These are phyloP conservation scores for Mucor lusitanicus DNA, from an alignment of 371 early-diverging fungal genomes.

Conservation along the genomic window DNA sequence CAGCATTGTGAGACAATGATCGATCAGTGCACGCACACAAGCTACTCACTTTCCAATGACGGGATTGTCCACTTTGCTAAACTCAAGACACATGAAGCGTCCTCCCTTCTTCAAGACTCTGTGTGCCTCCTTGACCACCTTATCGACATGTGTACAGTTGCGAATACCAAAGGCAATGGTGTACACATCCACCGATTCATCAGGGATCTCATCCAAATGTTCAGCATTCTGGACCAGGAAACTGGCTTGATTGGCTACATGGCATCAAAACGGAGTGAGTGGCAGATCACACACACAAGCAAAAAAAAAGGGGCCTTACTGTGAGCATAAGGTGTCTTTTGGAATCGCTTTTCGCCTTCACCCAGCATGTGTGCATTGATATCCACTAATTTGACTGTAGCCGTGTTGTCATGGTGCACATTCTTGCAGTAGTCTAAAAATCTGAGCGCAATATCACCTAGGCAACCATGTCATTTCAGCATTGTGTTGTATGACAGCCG, in stretches of 20 bases:
- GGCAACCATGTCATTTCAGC: background rate
- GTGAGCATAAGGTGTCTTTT: constrained; percentile 57
- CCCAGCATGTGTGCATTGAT: constrained; percentile 95
- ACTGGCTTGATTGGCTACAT: constrained; percentile 59
- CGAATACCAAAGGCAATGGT: constrained; percentile 97
- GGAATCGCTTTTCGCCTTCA: constrained; percentile 83
- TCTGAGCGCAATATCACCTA: constrained; percentile 92
- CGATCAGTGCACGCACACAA: too few species aligned
- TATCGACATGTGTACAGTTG: constrained; percentile 94
- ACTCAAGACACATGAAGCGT: constrained; percentile 94
- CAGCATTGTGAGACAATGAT: too few species aligned
- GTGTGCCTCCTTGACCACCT: constrained; percentile 86
- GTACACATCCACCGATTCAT: constrained; percentile 87
- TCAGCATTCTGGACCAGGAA: constrained; percentile 94
- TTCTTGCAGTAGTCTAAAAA: constrained; percentile 84
- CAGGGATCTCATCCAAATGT: constrained; percentile 71
- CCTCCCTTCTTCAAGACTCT: constrained; percentile 95
- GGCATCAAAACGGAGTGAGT: background rate
- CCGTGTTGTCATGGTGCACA: constrained; percentile 65
- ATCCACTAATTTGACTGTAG: constrained; percentile 89
- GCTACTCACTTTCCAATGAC: constrained; percentile 66
- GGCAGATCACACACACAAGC: too few species aligned
- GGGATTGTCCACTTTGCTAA: constrained; percentile 90
- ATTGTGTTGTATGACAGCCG: too few species aligned
- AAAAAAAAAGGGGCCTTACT: constrained; percentile 55